Evolutionary conservation across 371 early-diverging fungal genomes (phyloP).

Genomic region (Fennellomyces sp.): DNA sequence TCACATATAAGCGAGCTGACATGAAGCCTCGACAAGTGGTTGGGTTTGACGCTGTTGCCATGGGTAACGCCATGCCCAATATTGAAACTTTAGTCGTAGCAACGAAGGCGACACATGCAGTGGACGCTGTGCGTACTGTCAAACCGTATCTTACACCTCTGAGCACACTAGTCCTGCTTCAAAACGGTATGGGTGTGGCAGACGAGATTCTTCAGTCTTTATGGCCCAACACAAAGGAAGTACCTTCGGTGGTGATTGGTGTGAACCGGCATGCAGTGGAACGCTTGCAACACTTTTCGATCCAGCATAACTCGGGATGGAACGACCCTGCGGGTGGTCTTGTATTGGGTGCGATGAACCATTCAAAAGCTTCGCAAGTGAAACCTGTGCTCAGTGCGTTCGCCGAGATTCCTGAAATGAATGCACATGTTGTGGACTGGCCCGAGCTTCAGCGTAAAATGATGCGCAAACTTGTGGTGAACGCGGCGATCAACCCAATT

Average conservation of each 20-base stretch:
- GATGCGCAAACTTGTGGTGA: slow-evolving; percentile 59
- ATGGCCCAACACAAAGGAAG: slow-evolving; percentile 27
- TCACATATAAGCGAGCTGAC: slow-evolving; percentile 22
- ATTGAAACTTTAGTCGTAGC: slow-evolving; percentile 35
- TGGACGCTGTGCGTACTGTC: slow-evolving; percentile 43
- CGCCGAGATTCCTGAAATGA: slow-evolving; percentile 28
- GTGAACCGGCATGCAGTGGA: slow-evolving; percentile 61
- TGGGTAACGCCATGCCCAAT: background rate
- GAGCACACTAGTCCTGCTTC: slow-evolving; percentile 55
- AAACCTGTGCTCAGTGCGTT: slow-evolving; percentile 23
- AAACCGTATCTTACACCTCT: slow-evolving; percentile 28
- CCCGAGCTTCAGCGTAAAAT: slow-evolving; percentile 40
- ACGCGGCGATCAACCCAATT: slow-evolving; percentile 61
- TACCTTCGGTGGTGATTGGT: slow-evolving; percentile 49
- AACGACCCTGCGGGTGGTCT: slow-evolving; percentile 40
- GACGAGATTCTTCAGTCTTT: slow-evolving; percentile 48
- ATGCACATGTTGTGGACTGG: slow-evolving; percentile 34
- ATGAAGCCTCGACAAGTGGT: slow-evolving; percentile 1
- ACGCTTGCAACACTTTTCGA: slow-evolving; percentile 39
- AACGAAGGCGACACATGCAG: slow-evolving; percentile 54
- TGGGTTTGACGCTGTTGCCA: slow-evolving; percentile 25
- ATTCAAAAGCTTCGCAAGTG: background rate
- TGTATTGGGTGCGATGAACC: slow-evolving; percentile 29
- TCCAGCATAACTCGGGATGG: slow-evolving; percentile 54
- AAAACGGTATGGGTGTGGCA: slow-evolving; percentile 67